Conservation (phyloP, 345 rosid genomes). For the Eucalyptus curtisii region DNA sequence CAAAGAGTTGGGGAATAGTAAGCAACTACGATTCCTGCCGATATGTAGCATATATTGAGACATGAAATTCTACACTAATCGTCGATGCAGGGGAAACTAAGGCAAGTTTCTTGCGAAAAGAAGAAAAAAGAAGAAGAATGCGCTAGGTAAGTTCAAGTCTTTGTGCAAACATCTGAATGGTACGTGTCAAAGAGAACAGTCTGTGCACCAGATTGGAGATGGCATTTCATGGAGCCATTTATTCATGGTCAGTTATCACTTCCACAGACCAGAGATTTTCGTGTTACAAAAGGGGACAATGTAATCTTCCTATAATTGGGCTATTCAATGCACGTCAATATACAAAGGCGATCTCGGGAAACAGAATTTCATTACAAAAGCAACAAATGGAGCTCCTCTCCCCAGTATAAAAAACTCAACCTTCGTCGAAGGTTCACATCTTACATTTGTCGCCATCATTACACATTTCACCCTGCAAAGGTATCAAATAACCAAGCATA, state of each 20-base stretch:
- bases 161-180: background rate
- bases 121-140: background rate
- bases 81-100: background rate
- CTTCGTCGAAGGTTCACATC: constrained; percentile 10
- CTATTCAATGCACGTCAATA: background rate
- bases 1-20: background rate
- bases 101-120: background rate
- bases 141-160: background rate
- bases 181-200: background rate
- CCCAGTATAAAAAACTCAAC: background rate
- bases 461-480: constrained; percentile 46
- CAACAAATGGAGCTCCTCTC: background rate
- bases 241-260: background rate
- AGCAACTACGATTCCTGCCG: background rate
- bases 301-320: background rate
- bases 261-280: background rate
- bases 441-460: constrained; percentile 34
- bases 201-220: background rate
- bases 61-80: background rate
- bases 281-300: background rate
- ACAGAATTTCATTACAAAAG: background rate
- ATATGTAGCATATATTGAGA: background rate
- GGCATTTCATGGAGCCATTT: background rate
- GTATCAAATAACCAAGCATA: background rate
- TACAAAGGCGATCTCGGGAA: background rate